Base-by-base conservation (phyloP, 495 filamentous ascomycete species). In the Hypoxylon intermedium region DNA sequence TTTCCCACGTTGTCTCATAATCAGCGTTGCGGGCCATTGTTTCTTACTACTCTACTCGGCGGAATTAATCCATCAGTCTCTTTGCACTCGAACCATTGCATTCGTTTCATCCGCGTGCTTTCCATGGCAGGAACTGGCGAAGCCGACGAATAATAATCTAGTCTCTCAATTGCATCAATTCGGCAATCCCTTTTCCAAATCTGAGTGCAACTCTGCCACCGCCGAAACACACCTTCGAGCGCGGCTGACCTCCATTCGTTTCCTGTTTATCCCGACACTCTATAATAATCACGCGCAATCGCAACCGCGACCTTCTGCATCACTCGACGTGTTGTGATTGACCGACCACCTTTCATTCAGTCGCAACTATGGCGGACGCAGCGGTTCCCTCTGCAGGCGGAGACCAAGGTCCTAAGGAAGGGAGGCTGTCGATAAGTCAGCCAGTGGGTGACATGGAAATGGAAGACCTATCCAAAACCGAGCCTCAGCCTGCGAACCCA, bases 371-470 rank as follows among this genome's bases (percentile, higher is more conserved):
- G 68, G 56, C 61, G 49, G 68, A 71, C 46, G 50, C 44, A 44
- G 40, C 63, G 30, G 13, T 56, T 33, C 55, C 56, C 36, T 66
- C 65, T 46, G 42, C 54, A 20, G 60, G 62, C 44, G 68, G 58
- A 57, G 68, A 71, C 30, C 56, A 63, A 50, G 68, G 65, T 41
- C 15, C 30, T 42, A 67, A 20, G 11, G 65, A 69, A 47, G 66
- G 52, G 23, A 53, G 31, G 24, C 11, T 62, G 62, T 51, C 65
- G 24, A 64, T 58, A 49, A 59, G 38, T 28, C 68, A 59, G 31
- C 59, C 65, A 9, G 59, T 48, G 11, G 63, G 49, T 28, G 68
- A 67, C 36, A 55, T 71, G 3, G 68, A 71, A 38, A 71, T 71
- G 68, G 63, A 71, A 48, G 66, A 69, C 56, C 50, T 71, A 34